phyloP scores from a whole-genome alignment of 2,329 filamentous ascomycete species.

The Beauveria bassiana region DNA sequence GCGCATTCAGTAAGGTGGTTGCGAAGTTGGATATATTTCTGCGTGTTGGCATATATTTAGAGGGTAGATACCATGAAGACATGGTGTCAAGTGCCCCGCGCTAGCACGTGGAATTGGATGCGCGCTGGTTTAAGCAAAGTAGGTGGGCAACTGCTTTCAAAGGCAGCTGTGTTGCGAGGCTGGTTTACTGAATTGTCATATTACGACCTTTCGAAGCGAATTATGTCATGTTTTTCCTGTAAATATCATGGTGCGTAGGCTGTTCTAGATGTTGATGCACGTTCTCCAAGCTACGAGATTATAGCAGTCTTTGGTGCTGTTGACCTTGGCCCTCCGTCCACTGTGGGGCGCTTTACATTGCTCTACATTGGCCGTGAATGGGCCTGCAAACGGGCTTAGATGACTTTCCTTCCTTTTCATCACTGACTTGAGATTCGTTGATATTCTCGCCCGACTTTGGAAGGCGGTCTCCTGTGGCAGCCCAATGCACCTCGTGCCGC shows the following conservation, averaged over 20 bases:
- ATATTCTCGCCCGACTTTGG: background rate
- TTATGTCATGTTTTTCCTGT: too few species aligned
- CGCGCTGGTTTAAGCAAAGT: background rate
- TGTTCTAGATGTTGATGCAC: background rate
- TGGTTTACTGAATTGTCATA: too few species aligned
- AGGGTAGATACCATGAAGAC: background rate
- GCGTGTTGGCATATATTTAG: background rate
- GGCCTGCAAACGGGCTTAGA: background rate
- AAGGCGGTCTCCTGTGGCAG: constrained; percentile 11
- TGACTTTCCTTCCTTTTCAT: background rate
- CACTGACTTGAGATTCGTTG: too few species aligned
- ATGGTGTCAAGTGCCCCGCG: constrained; percentile 11
- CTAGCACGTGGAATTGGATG: constrained; percentile 1
- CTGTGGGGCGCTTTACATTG: background rate
- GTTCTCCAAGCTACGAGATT: background rate
- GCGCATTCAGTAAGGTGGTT: background rate
- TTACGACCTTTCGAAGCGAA: too few species aligned
- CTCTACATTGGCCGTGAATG: too few species aligned
- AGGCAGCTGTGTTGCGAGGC: background rate
- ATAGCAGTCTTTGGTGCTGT: background rate
- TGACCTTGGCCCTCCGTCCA: background rate
- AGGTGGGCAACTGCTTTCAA: background rate
- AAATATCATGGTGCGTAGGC: background rate
- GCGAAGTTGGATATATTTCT: background rate
- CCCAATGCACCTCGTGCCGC: background rate